Percentiles rank a stretch among this genome's conserved stretches.
Conservation (phyloP, 2,329 filamentous ascomycete species). For the Trichoderma oligosporum region DNA sequence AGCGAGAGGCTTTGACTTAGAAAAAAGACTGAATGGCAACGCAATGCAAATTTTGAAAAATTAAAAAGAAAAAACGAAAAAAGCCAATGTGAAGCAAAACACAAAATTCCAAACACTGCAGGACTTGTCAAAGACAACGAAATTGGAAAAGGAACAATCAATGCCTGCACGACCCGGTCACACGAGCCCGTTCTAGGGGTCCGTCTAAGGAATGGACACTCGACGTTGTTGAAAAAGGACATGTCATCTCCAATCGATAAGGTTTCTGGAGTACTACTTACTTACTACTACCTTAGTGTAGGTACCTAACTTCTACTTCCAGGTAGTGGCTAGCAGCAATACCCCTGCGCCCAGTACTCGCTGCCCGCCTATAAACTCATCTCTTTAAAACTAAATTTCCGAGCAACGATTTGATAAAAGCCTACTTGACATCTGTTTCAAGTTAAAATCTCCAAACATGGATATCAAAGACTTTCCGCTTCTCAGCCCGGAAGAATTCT, state of each 20-base stretch:
- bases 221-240: conserved; percentile 11
- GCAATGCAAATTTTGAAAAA: not conserved
- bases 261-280: not conserved
- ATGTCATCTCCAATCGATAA: conserved; percentile 20
- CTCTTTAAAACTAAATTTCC: no score
- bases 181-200: conserved; percentile 17
- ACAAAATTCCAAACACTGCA: not conserved
- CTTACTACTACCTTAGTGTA: not conserved
- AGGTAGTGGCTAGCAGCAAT: no score
- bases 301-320: no score
- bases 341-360: no score
- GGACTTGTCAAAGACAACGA: not conserved
- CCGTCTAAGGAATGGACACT: conserved; percentile 3
- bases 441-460: conserved; percentile 26
- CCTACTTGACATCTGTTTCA: no score
- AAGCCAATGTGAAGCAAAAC: not conserved
- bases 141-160: not conserved
- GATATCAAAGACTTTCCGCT: conserved; percentile 57
- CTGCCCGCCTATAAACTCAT: no score
- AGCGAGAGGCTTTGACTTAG: not conserved
- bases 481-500: conserved; percentile 59
- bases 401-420: no score
- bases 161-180: not conserved
- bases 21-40: not conserved
- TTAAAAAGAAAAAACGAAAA: not conserved